These are phyloP conservation scores for Nephelium lappaceum DNA, from an alignment of 345 rosid genomes.

Conservation along the genomic window DNA sequence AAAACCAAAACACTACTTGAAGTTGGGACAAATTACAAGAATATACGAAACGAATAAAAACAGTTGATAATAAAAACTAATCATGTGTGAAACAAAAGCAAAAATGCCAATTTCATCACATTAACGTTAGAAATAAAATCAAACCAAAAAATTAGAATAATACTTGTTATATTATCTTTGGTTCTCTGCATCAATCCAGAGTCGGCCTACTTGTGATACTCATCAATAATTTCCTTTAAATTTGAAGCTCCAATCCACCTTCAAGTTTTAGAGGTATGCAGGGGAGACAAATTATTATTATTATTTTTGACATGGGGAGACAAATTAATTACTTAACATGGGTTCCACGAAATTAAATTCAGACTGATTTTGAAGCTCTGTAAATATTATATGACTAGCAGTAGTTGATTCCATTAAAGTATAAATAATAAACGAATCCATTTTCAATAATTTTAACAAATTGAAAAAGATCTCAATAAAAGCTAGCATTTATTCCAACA, in stretches of 20 bases:
- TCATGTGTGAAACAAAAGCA: constrained; percentile 2
- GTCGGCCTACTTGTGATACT: background rate
- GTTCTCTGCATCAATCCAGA: background rate
- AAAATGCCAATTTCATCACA: background rate
- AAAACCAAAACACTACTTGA: background rate
- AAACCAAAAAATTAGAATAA: background rate
- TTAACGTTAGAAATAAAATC: background rate
- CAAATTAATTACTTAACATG: background rate
- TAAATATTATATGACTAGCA: background rate
- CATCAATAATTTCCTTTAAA: background rate
- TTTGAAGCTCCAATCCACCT: background rate
- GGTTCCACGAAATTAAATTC: background rate
- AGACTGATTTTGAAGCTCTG: background rate
- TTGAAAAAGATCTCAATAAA: background rate
- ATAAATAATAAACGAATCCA: background rate
- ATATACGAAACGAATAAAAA: background rate
- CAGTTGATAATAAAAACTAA: constrained; percentile 4
- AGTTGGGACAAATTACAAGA: background rate
- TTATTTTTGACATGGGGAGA: too few relatives aligned
- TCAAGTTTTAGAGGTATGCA: background rate
- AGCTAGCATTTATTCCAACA: background rate
- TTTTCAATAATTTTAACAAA: background rate
- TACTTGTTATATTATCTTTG: background rate
- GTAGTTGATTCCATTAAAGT: background rate
- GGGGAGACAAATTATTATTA: background rate